Percentiles rank a stretch among this genome's conserved stretches.
Evolutionary conservation across 2,329 filamentous ascomycete genomes (phyloP).

Genomic region (Chaetomium strumarium): DNA sequence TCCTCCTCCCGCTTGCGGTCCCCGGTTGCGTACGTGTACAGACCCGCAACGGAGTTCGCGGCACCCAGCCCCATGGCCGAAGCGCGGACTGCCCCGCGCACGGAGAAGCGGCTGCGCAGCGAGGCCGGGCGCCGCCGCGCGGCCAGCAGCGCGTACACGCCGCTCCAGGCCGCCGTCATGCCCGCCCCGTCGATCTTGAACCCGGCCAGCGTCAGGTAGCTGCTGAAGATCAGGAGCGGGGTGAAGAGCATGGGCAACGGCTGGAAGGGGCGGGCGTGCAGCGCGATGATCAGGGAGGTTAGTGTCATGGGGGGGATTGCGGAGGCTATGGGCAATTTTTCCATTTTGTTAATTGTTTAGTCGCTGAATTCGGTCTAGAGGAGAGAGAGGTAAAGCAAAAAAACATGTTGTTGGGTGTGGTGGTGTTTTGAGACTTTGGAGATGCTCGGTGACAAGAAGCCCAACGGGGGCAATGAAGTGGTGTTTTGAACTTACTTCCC

Average conservation of each 20-base stretch:
- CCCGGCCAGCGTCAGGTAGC: slow-evolving; percentile 55
- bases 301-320: slow-evolving; percentile 50
- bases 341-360: background rate
- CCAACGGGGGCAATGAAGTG: too few species aligned
- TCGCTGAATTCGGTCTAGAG: background rate
- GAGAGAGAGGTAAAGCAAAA: too few species aligned
- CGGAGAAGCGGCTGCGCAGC: slow-evolving; percentile 35
- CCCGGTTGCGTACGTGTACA: slow-evolving; percentile 47
- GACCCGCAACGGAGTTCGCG: slow-evolving; percentile 44
- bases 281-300: slow-evolving; percentile 50
- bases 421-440: too few species aligned
- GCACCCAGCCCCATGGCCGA: slow-evolving; percentile 44
- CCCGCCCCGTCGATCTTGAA: slow-evolving; percentile 53
- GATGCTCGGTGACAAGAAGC: too few species aligned
- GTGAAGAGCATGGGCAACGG: slow-evolving; percentile 44
- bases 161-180: slow-evolving; percentile 50
- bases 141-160: slow-evolving; percentile 51
- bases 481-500: too few species aligned
- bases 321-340: slow-evolving; percentile 37
- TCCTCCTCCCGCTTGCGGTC: slow-evolving; percentile 45
- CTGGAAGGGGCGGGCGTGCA: slow-evolving; percentile 50
- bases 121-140: slow-evolving; percentile 37
- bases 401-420: too few species aligned
- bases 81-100: slow-evolving; percentile 46
- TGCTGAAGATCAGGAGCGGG: slow-evolving; percentile 50